phyloP scores from a whole-genome alignment of 306 rosid species.

The Aeschynomene evenia region DNA sequence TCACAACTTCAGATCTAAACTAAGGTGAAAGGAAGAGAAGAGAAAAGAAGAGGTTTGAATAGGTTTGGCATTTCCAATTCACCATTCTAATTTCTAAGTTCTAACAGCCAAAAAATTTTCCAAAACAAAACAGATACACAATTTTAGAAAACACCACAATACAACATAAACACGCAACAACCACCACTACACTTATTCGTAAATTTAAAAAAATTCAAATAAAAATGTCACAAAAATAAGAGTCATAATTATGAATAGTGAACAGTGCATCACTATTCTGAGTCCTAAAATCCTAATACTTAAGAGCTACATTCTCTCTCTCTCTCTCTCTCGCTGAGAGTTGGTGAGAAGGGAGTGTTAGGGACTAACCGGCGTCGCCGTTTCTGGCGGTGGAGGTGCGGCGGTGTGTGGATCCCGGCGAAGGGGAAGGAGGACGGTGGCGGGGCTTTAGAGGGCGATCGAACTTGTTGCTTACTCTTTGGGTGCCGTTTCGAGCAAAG shows the following conservation, averaged over 20 bases:
- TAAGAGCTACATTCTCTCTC: slow-evolving; percentile 20
- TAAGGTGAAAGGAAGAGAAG: not conserved
- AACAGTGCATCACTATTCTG: slow-evolving; percentile 12
- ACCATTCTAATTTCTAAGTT: too few relatives aligned
- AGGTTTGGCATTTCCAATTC: slow-evolving; percentile 15
- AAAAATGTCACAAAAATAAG: slow-evolving; percentile 4
- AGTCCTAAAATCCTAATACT: not conserved
- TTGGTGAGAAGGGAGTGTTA: not conserved
- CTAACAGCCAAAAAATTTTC: not conserved
- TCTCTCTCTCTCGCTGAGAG: not conserved
- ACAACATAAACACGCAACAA: slow-evolving; percentile 17
- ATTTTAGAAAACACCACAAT: not conserved
- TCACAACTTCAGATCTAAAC: slow-evolving; percentile 29
- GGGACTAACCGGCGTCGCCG: slow-evolving; percentile 42
- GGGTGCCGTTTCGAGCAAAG: slow-evolving; percentile 38
- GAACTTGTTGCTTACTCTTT: slow-evolving; percentile 41
- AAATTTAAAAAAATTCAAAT: not conserved
- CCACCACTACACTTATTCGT: not conserved
- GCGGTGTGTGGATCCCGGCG: slow-evolving; percentile 42
- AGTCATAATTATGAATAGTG: slow-evolving; percentile 13
- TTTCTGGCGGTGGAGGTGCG: slow-evolving; percentile 37
- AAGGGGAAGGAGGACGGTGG: slow-evolving; percentile 34
- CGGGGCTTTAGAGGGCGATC: slow-evolving; percentile 44
- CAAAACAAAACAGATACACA: not conserved
- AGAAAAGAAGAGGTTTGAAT: not conserved